A percentile compares a stretch with the other conserved stretches of the same genome.
Conservation (phyloP, 1,139 yeast species). For the Arxiozyma heterogenica region DNA sequence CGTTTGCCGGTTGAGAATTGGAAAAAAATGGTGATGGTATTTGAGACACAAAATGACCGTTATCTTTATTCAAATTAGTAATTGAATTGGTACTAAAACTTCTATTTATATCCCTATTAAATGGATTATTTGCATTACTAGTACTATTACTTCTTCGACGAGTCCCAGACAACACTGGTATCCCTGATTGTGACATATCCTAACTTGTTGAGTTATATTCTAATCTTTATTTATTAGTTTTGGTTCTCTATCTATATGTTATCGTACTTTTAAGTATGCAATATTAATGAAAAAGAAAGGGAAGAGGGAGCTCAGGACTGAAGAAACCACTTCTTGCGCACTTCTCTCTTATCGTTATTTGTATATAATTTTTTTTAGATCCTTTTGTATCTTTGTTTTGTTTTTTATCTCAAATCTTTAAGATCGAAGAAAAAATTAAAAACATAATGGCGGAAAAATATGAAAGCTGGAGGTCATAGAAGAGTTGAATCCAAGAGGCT, state of each 20-base stretch:
- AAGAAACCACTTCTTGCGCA: not conserved
- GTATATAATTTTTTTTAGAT: too few relatives aligned
- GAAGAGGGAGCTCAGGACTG: not conserved
- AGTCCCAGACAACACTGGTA: not conserved
- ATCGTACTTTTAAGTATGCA: too few relatives aligned
- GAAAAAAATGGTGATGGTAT: slow-evolving; percentile 3
- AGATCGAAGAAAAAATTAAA: not conserved
- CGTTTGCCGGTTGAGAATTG: not conserved
- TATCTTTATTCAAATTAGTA: not conserved
- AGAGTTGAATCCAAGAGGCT: not conserved
- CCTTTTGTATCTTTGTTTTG: not conserved
- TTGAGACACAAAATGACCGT: not conserved
- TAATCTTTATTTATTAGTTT: not conserved
- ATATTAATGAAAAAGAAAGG: too few relatives aligned
- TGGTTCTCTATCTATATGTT: not conserved
- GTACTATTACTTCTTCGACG: not conserved
- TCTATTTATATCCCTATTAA: not conserved
- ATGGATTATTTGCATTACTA: not conserved
- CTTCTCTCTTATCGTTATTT: too few relatives aligned
- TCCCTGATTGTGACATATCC: slow-evolving; percentile 1
- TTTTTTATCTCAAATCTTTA: not conserved
- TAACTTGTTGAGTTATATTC: not conserved
- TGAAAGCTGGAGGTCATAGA: not conserved
- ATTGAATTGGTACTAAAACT: not conserved
- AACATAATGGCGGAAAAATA: too few relatives aligned